phyloP scores from a whole-genome alignment of 2,329 filamentous ascomycete genomes.

The Parafenestella ontariensis region DNA sequence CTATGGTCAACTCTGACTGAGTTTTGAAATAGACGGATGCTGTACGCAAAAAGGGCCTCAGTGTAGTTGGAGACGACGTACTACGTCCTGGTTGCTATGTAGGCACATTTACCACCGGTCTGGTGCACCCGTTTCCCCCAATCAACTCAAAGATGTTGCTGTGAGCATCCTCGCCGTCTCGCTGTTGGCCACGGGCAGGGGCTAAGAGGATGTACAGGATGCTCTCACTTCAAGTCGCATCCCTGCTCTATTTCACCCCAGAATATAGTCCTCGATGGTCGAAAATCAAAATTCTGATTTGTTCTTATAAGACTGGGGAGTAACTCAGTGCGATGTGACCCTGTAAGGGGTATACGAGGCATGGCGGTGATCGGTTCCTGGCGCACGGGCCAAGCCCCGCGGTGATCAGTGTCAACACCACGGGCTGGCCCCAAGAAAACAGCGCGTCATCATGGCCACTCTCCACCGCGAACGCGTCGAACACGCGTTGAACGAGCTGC shows the following conservation, averaged over 20 bases:
- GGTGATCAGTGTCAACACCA: constrained; percentile 14
- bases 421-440: constrained; percentile 5
- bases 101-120: no score
- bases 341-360: no score
- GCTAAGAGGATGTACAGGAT: no score
- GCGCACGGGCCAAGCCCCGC: constrained; percentile 15
- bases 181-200: neutral
- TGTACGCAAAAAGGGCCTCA: neutral
- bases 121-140: no score
- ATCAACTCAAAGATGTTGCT: neutral
- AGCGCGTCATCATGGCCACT: constrained; percentile 42
- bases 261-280: no score
- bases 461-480: constrained; percentile 68
- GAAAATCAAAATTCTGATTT: no score
- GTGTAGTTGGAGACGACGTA: neutral
- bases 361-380: neutral
- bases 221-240: no score
- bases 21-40: neutral
- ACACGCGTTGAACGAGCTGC: constrained; percentile 79
- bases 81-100: neutral
- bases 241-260: no score
- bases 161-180: neutral
- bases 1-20: neutral
- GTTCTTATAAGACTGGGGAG: no score
- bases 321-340: no score